phyloP scores from a whole-genome alignment of 2,329 filamentous ascomycete species.

The Leptographium wingfieldii region DNA sequence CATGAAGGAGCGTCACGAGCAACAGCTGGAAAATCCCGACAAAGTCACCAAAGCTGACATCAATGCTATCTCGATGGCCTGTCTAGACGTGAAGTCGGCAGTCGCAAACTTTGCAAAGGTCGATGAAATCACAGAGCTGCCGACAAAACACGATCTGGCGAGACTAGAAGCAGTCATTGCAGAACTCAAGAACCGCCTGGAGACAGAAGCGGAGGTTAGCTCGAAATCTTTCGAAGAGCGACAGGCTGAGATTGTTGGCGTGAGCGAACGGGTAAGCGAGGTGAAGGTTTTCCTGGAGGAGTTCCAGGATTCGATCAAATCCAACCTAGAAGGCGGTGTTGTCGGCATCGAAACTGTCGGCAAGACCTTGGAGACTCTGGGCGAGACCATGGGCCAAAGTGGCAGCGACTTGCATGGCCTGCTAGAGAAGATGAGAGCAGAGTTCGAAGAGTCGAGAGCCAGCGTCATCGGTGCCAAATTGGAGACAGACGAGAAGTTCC shows the following conservation, averaged over 20 bases:
- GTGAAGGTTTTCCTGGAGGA: slow-evolving; percentile 68
- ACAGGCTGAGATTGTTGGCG: slow-evolving; percentile 67
- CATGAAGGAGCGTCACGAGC: slow-evolving; percentile 44
- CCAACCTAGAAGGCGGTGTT: slow-evolving; percentile 63
- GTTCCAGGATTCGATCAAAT: slow-evolving; percentile 63
- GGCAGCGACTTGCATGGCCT: slow-evolving; percentile 57
- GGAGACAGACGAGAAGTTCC: slow-evolving; percentile 70
- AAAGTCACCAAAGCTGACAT: slow-evolving; percentile 71
- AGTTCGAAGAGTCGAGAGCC: slow-evolving; percentile 77
- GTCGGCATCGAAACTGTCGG: slow-evolving; percentile 61
- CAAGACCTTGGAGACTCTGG: slow-evolving; percentile 53
- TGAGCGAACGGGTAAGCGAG: slow-evolving; percentile 55
- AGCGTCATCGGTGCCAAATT: slow-evolving; percentile 69
- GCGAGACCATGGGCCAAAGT: slow-evolving; percentile 49
- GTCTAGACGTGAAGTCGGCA: slow-evolving; percentile 71
- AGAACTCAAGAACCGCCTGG: slow-evolving; percentile 51
- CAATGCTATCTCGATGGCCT: slow-evolving; percentile 66
- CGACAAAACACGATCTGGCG: slow-evolving; percentile 66
- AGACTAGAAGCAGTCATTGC: slow-evolving; percentile 56
- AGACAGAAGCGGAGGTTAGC: slow-evolving; percentile 57
- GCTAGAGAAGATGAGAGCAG: slow-evolving; percentile 62
- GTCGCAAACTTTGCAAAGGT: slow-evolving; percentile 62
- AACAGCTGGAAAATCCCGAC: slow-evolving; percentile 43
- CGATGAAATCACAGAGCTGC: slow-evolving; percentile 51
- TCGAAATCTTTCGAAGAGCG: slow-evolving; percentile 73